Evolutionary conservation across 1,284 basidiomycete genomes (phyloP), one percentile per base, ranked within the genome.

Genomic region (Cryptococcus sp.): DNA sequence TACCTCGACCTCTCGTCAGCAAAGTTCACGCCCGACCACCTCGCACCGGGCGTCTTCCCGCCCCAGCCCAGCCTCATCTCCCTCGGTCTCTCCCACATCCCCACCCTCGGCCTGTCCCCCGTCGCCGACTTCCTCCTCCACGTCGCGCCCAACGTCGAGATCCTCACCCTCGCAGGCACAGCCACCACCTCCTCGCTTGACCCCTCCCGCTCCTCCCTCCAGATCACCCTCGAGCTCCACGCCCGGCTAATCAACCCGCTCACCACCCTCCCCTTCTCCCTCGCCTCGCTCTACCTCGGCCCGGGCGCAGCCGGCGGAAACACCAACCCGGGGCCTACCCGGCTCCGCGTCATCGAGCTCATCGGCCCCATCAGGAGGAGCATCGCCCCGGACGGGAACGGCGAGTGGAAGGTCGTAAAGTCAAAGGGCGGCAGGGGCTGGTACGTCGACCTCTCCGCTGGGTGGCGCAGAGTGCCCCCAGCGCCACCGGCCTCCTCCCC

Each of bases 401-500:
- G 85, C 1, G 77, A 78, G 39, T 98, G 95, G 95, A 84, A 87
- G 57, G 88, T 91, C 57, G 82, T 98, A 39, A 82, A 85, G 64
- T 93, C 90, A 68, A 94, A 96, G 70, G 95, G 95, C 2, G 87
- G 92, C 0, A 80, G 95, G 43, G 94, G 92, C 2, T 98, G 95
- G 93, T 96, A 94, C 68, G 91, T 95, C 54, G 90, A 96, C 72
- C 83, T 85, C 0, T 88, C 88, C 15, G 87, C 86, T 50, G 89
- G 88, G 2, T 95, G 92, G 87, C 52, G 45, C n/a, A 36, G 23
- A 2, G 39, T 42, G 4, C 28, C 38, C 13, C 51, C 42, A 20
- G 15, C 38, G 9, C 35, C 48, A 16, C 51, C 42, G 20, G 33
- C 20, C 15, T 18, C 48, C 4, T n/a, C 33, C 28, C 28, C 28